Conservation (phyloP, 768 basidiomycete genomes). For the Tulasnella sp. region DNA sequence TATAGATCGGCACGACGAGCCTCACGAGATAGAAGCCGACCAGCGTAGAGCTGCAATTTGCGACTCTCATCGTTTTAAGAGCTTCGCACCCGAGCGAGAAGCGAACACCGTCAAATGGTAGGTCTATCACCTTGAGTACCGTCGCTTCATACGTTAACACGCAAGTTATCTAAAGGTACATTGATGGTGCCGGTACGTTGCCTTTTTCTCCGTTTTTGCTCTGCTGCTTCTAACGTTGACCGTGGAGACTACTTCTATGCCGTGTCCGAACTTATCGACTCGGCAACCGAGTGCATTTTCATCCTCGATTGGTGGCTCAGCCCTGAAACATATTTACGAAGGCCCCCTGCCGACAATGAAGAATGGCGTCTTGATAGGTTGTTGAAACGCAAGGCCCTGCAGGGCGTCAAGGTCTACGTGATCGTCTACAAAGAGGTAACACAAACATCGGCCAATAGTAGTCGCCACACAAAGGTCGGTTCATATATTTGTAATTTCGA, state of each 20-base stretch:
- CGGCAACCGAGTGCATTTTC: constrained; percentile 39
- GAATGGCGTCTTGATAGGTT: constrained; percentile 45
- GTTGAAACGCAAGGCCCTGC: constrained; percentile 41
- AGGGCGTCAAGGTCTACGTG: constrained; percentile 45
- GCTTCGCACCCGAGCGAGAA: constrained; percentile 39
- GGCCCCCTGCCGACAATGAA: constrained; percentile 43
- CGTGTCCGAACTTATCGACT: constrained; percentile 37
- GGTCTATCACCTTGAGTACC: constrained; percentile 16
- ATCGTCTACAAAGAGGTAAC: constrained; percentile 46
- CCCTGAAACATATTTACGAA: constrained; percentile 45
- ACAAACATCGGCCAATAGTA: constrained; percentile 39
- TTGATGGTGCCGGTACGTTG: constrained; percentile 39
- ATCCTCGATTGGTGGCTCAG: constrained; percentile 43
- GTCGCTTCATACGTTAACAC: background rate
- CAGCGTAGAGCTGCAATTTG: constrained; percentile 39
- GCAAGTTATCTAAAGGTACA: constrained; percentile 29
- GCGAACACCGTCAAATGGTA: constrained; percentile 41
- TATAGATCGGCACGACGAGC: constrained; percentile 32
- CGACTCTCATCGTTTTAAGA: constrained; percentile 40
- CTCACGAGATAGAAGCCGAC: constrained; percentile 36
- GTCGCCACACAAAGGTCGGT: constrained; percentile 35
- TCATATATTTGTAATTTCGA: background rate
- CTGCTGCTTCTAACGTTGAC: background rate
- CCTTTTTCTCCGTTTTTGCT: background rate
- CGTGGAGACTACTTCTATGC: constrained; percentile 44